Evolutionary conservation across 306 rosid species (phyloP).

Genomic region (apple (Malus domestica)): ASM211411v1 NC_041802.1:8811001-8811500

Average conservation of each 20-base stretch:
- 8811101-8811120: conserved; percentile 72
- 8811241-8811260: neutral
- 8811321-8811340: conserved; percentile 83
- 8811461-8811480: conserved; percentile 77
- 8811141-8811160: conserved; percentile 87
- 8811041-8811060: conserved; percentile 35
- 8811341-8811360: conserved; percentile 94
- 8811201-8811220: conserved; percentile 73
- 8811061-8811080: conserved; percentile 96
- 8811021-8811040: conserved; percentile 11
- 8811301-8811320: conserved; percentile 7
- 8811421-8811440: conserved; percentile 64
- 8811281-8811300: neutral
- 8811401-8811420: conserved; percentile 95
- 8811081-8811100: conserved; percentile 84
- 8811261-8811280: conserved; percentile 3
- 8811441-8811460: conserved; percentile 58
- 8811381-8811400: conserved; percentile 96
- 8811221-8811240: conserved; percentile 81
- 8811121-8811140: conserved; percentile 96
- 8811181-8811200: conserved; percentile 93
- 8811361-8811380: conserved; percentile 99
- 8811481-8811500: conserved; percentile 97
- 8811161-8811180: conserved; percentile 93
- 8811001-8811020: conserved; percentile 1